Evolutionary conservation across 225 moss, liverwort and hornwort species (phyloP), one percentile per base, ranked within the genome.

Genomic region (Anthoceros angustus): DNA sequence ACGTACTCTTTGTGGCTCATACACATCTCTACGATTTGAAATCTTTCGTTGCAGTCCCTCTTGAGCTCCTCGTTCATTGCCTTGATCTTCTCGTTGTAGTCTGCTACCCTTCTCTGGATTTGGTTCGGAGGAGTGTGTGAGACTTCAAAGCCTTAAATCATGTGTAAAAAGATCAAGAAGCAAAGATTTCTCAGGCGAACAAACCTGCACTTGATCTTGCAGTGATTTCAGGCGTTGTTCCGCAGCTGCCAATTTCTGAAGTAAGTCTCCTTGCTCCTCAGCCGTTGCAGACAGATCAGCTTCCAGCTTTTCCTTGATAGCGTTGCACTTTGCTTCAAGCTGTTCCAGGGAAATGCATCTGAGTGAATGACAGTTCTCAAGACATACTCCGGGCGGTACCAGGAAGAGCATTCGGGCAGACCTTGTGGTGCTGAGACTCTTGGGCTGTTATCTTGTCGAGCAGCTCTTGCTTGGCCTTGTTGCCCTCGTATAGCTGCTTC

Each of bases 401-500:
- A 46, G 45, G 16, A 55, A 20, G 32, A 20, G 32, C 32, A 32
- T 32, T 32, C 2, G 32, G 32, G 32, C 32, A 32, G 32, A 55
- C 55, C 55, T 55, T 55, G 23, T 18, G 7, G 55, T 55, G 18
- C 23, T 55, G 55, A 55, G 55, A 55, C 14, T 18, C 23, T 23
- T 18, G 55, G 23, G 55, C 23, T 55, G 55, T 20, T 12, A 49
- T 8, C 39, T 8, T 45, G 46, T 40, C 32, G 25, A 11, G 25
- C 42, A 40, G 15, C 25, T 12, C 75, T 62, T 71, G 79, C 86
- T 78, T 75, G 79, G 50, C 82, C 69, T 39, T 78, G 65, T 66
- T 81, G 84, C 18, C 84, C 86, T 15, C 75, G 70, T 21, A 88
- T 86, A 71, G 78, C 80, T 67, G 82, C 79, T 61, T 83, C 66